Evolutionary conservation across 2,329 filamentous ascomycete species (phyloP), one percentile per base, ranked within the genome.

Genomic region (Atkinsonella hypoxylon): DNA sequence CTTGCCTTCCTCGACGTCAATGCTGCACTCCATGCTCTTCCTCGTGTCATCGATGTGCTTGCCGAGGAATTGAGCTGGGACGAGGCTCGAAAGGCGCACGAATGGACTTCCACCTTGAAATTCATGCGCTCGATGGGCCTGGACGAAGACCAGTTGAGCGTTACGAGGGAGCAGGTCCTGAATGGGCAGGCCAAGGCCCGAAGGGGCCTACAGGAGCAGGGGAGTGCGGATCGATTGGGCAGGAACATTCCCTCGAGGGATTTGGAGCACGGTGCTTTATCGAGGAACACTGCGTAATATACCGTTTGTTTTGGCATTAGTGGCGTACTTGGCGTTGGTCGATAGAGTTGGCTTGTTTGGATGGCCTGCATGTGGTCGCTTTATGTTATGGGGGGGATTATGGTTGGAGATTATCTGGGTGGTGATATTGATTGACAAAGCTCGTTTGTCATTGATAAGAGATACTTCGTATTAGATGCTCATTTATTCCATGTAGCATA

Each of bases 1-100:
- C 70, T 89, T 43, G 82, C 85, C n/a, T 89, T 89, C 70, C 68
- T 89, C 55, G 87, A 89, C 64, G 83, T 83, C 1, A 78, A 86
- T 61, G 81, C 81, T 26, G 81, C 84, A 0, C 74, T 88, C 11
- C 78, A 84, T 61, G 78, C 83, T 1, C 74, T 89, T 17, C 84
- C 85, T 8, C 70, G 67, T 18, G 79, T 89, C 50, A 85, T 89
- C 56, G 84, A 88, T 59, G 66, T 88, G 47, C 87, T 89, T 81
- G 76, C 69, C 30, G 79, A 82, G 55, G 83, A 89, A 66, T 70
- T 87, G 45, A 67, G 75, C 46, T 89, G 84, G 84, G 74, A 72
- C 58, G 67, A 66, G 48, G 71, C 72, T 51, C 71, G 84, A 52
- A 81, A 81, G 67, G 72, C 81, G 20, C 54, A 58, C 0, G 69